phyloP scores from a whole-genome alignment of 805 yeast species.

The Clavispora fructus region DNA sequence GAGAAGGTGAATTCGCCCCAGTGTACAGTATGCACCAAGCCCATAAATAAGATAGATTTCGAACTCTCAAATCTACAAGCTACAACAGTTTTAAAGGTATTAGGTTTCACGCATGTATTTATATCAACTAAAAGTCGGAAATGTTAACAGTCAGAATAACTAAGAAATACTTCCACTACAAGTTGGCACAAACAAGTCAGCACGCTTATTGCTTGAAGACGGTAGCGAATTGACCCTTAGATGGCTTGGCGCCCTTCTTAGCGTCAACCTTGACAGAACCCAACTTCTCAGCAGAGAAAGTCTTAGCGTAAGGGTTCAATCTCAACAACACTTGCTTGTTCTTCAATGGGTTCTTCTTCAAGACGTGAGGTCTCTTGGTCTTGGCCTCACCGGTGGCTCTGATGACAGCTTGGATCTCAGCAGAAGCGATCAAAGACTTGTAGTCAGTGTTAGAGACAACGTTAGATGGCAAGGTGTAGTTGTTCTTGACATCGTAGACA shows the following conservation, averaged over 20 bases:
- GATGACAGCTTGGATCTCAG: constrained; percentile 97
- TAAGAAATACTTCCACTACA: background rate
- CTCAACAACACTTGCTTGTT: constrained; percentile 97
- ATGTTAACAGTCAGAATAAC: background rate
- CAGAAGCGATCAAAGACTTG: constrained; percentile 95
- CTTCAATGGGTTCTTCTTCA: constrained; percentile 86
- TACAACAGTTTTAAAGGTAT: background rate
- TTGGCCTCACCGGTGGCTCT: constrained; percentile 93
- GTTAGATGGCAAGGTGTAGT: constrained; percentile 91
- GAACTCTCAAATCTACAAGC: too few species aligned
- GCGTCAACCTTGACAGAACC: constrained; percentile 76
- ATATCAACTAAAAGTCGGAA: background rate
- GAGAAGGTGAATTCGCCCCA: too few species aligned
- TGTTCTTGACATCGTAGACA: constrained; percentile 92
- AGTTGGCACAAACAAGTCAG: background rate
- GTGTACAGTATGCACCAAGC: too few species aligned
- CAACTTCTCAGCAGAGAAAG: constrained; percentile 84
- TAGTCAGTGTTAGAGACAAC: constrained; percentile 93
- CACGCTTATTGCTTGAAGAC: constrained; percentile 49
- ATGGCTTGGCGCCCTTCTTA: constrained; percentile 52
- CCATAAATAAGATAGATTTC: too few species aligned
- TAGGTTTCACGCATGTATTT: constrained; percentile 2
- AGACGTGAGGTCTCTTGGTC: constrained; percentile 97
- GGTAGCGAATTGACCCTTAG: constrained; percentile 65
- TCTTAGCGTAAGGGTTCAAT: constrained; percentile 99